Evolutionary conservation across 75 land plant genomes (phyloP).

Genomic region (Adiantum capillusveneris): DNA sequence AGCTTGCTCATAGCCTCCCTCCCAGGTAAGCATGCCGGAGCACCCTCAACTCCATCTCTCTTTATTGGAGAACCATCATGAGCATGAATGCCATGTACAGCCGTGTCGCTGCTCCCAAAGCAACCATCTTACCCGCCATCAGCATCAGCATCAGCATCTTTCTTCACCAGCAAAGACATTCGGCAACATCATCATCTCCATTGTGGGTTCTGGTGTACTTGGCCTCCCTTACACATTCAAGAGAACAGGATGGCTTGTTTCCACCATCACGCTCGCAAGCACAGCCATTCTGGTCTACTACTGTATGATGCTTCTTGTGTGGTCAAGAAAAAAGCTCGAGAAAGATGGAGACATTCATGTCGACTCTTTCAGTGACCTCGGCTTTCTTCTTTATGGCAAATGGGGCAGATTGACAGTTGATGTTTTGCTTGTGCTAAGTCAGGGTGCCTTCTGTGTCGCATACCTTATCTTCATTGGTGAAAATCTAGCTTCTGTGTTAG

Average conservation of each 20-base stretch:
- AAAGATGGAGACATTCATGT: constrained; percentile 15
- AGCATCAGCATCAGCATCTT: no score
- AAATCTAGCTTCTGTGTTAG: constrained; percentile 26
- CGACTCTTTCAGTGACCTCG: constrained; percentile 31
- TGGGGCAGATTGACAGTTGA: constrained; percentile 27
- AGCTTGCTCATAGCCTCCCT: no score
- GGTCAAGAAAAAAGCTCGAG: constrained; percentile 22
- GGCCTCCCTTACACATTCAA: constrained; percentile 38
- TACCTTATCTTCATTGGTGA: constrained; percentile 42
- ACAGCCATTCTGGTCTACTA: constrained; percentile 15
- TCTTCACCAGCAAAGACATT: constrained; percentile 32
- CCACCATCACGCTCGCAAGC: constrained; percentile 4
- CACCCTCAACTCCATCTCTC: no score
- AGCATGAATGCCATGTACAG: no score
- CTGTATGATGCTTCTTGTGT: constrained; percentile 38
- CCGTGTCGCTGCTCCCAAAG: no score
- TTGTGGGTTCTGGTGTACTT: constrained; percentile 38
- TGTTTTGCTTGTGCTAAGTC: constrained; percentile 24
- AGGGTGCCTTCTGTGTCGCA: constrained; percentile 34
- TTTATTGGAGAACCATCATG: no score
- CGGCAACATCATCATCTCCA: constrained; percentile 37
- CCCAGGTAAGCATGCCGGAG: no score
- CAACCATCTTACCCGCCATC: no score
- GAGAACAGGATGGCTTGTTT: constrained; percentile 32
- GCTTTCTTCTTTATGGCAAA: constrained; percentile 20